A percentile compares a stretch with the other conserved stretches of the same genome.
Evolutionary conservation across 2,329 filamentous ascomycete genomes (phyloP).

Genomic region (Diaporthe citriasiana): DNA sequence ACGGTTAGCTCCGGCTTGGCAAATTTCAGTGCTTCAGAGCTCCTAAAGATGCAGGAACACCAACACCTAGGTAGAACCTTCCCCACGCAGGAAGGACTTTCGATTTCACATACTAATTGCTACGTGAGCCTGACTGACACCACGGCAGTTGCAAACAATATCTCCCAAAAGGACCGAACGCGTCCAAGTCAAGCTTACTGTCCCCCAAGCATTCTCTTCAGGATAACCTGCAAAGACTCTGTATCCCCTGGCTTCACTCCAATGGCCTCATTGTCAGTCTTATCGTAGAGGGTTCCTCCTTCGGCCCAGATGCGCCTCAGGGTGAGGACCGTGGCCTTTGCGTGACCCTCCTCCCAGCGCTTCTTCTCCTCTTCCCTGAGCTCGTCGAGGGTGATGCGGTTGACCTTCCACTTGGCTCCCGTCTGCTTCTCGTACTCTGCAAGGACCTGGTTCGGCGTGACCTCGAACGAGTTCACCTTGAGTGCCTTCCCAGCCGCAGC

Average conservation of each 20-base stretch:
- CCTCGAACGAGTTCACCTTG: constrained; percentile 79
- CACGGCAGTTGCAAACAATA: not conserved
- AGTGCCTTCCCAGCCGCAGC: constrained; percentile 68
- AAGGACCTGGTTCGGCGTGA: constrained; percentile 73
- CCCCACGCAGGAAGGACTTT: not conserved
- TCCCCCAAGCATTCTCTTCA: constrained; percentile 45
- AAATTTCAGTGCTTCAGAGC: not conserved
- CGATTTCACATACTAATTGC: not conserved
- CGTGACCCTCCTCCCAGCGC: constrained; percentile 67
- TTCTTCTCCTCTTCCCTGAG: constrained; percentile 70
- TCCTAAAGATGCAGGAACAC: not conserved
- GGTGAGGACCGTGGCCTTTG: constrained; percentile 69
- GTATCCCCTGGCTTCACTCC: constrained; percentile 62
- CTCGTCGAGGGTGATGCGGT: constrained; percentile 65
- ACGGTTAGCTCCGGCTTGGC: constrained; percentile 21
- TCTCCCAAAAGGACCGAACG: not conserved
- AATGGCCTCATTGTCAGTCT: constrained; percentile 75
- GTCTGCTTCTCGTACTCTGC: constrained; percentile 79
- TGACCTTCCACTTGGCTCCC: constrained; percentile 67
- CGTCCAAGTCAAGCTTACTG: not conserved
- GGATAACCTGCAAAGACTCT: constrained; percentile 62
- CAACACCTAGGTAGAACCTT: not conserved
- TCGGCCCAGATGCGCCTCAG: constrained; percentile 80
- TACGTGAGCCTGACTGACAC: not conserved
- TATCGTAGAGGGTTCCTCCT: constrained; percentile 78